Evolutionary conservation across 805 yeast genomes (phyloP).

Genomic region (Candida methanosorbosa): DNA sequence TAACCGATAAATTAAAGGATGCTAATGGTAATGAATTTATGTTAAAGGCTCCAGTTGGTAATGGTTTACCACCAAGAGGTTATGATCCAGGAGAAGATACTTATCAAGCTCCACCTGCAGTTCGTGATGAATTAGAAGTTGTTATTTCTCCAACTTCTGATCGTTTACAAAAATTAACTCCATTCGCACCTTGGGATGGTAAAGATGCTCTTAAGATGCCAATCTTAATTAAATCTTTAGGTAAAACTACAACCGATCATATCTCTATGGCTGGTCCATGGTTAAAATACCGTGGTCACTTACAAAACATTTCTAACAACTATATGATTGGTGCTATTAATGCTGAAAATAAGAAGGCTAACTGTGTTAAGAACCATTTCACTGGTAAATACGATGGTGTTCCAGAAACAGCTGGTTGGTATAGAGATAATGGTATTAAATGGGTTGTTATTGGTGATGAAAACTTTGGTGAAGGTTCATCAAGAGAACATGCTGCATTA

Average conservation of each 20-base stretch:
- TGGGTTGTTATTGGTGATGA: slow-evolving; percentile 99
- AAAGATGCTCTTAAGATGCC: slow-evolving; percentile 85
- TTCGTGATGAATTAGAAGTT: slow-evolving; percentile 68
- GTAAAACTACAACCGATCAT: slow-evolving; percentile 99
- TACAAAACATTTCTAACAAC: slow-evolving; percentile 97
- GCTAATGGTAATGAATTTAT: slow-evolving; percentile 65
- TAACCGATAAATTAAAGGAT: slow-evolving; percentile 72
- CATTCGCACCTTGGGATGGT: slow-evolving; percentile 96
- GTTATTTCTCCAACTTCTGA: slow-evolving; percentile 83
- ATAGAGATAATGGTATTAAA: slow-evolving; percentile 85
- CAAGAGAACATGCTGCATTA: slow-evolving; percentile 99
- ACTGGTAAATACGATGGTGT: slow-evolving; percentile 92
- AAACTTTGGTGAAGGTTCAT: slow-evolving; percentile 99
- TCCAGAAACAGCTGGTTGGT: slow-evolving; percentile 92
- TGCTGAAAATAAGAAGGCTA: slow-evolving; percentile 93
- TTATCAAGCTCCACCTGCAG: slow-evolving; percentile 94
- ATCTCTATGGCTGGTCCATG: slow-evolving; percentile 99
- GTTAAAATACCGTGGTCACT: slow-evolving; percentile 99
- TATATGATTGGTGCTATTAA: slow-evolving; percentile 99
- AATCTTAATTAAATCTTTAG: slow-evolving; percentile 90
- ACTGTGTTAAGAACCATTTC: slow-evolving; percentile 80
- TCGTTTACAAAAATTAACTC: slow-evolving; percentile 90
- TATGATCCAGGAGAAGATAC: slow-evolving; percentile 63
- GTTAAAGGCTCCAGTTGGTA: slow-evolving; percentile 75
- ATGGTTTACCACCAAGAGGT: slow-evolving; percentile 74